Conservation (phyloP, 2,329 filamentous ascomycete genomes). For the Capronia coronata region DNA sequence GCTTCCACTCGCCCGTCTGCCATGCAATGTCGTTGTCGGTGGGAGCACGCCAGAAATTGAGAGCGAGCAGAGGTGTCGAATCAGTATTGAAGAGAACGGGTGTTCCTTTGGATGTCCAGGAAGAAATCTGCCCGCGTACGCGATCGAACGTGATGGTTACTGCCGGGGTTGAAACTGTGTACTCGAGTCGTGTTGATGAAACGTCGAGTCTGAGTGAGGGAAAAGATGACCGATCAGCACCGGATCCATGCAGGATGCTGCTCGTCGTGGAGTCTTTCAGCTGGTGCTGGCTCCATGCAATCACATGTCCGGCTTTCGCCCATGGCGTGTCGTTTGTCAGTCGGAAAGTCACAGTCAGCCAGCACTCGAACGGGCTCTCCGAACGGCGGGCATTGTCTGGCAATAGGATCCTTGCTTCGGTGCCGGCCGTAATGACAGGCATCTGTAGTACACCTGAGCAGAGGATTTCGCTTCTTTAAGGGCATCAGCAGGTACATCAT, state of each 20-base stretch:
- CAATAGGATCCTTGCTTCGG: slow-evolving; percentile 13
- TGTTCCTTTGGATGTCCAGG: slow-evolving; percentile 5
- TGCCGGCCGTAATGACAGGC: slow-evolving; percentile 30
- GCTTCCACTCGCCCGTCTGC: slow-evolving; percentile 29
- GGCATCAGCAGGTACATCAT: too few relatives aligned
- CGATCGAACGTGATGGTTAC: slow-evolving; percentile 13
- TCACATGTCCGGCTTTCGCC: slow-evolving; percentile 22
- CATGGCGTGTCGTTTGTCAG: slow-evolving; percentile 12
- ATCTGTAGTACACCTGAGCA: slow-evolving; percentile 11
- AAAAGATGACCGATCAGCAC: not conserved
- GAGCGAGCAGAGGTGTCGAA: slow-evolving; percentile 7
- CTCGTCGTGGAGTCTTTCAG: not conserved
- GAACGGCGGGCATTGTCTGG: slow-evolving; percentile 9
- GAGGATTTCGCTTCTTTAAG: slow-evolving; percentile 3
- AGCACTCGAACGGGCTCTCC: slow-evolving; percentile 11
- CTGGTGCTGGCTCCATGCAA: slow-evolving; percentile 20
- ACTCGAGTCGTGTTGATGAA: slow-evolving; percentile 21
- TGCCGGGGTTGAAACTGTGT: slow-evolving; percentile 7
- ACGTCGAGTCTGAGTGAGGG: slow-evolving; percentile 40
- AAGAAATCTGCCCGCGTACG: slow-evolving; percentile 10
- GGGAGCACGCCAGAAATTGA: slow-evolving; percentile 33
- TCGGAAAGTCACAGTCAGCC: slow-evolving; percentile 18
- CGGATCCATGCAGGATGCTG: not conserved
- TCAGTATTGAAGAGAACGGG: slow-evolving; percentile 2
- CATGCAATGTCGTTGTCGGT: slow-evolving; percentile 32